Base-by-base conservation (phyloP, 129 eudicot genomes). In the Ambrosia trifida region DNA sequence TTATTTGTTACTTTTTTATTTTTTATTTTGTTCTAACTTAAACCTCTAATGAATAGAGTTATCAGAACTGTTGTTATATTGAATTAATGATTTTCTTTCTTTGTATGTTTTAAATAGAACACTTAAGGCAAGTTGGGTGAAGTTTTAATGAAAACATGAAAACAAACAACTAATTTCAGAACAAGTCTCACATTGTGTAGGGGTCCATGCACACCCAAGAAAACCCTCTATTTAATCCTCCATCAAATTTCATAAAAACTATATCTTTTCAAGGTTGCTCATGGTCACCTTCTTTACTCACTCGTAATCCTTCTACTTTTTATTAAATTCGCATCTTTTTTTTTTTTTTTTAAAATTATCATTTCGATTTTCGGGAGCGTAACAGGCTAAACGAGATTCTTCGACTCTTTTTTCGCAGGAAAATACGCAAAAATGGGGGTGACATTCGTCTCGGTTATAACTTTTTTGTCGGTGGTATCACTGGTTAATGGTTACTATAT, bases 401-500 rank as follows among this genome's bases (percentile, higher is more conserved):
- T 38, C 6, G 0, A 5, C 28, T 20, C 0, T 41, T 46, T 28
- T 12, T 72, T 52, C 4, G 41, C 65, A 77, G 76, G 80, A 68
- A 64, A 24, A 43, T 11, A 41, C 3, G 16, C 58, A 35, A 71
- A 62, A 63, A 69, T 68, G 77, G 57, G 80, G 31, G 30, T 2
- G 38, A 68, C 66, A 46, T 52, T 69, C 47, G 54, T 84, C 43
- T 36, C 56, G 8, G 5, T 84, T 4, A 32, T 74, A 72, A 61
- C 76, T 11, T 69, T 84, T 73, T 74, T 79, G 46, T 67, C 86
- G 43, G 31, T 82, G 43, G 28, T 73, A 24, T 69, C 83, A 33
- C 68, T 86, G 20, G 86, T 80, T 65, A 67, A 80, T 66, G 96
- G 86, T 13, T 86, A 86, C 60, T 79, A 89, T 69, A 51, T 70